A percentile compares a stretch with the other conserved stretches of the same genome.
Conservation (phyloP, 129 eudicot species). For the Smallanthus sonchifolius region DNA sequence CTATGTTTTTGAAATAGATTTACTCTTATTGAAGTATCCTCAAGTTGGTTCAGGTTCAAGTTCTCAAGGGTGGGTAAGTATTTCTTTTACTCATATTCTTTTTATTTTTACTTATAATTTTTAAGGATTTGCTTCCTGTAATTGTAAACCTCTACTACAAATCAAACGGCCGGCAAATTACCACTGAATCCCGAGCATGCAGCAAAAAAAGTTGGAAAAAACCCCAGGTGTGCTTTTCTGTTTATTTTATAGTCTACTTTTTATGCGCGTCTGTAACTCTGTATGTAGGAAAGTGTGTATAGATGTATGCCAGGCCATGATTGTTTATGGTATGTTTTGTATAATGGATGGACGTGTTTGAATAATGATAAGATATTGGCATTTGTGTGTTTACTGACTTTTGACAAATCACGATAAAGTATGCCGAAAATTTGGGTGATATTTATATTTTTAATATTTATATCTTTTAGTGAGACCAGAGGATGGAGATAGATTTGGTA, state of each 20-base stretch:
- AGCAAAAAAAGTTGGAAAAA: conserved; percentile 62
- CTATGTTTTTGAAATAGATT: no score
- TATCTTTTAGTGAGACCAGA: conserved; percentile 55
- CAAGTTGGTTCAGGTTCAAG: conserved; percentile 72
- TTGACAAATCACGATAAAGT: not conserved
- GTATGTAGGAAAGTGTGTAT: not conserved
- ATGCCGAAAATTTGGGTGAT: not conserved
- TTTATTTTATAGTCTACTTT: not conserved
- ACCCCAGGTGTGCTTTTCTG: conserved; percentile 53
- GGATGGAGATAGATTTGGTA: conserved; percentile 56
- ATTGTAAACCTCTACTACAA: conserved; percentile 19
- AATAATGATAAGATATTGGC: not conserved
- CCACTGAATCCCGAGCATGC: conserved; percentile 66
- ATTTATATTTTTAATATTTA: not conserved
- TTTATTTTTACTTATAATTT: not conserved
- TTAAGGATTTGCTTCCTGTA: not conserved
- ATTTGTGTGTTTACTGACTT: not conserved
- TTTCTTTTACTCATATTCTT: conserved; percentile 9
- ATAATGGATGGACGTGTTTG: not conserved
- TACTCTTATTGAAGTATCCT: conserved; percentile 86
- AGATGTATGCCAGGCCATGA: not conserved
- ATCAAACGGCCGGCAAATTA: conserved; percentile 57
- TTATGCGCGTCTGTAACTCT: not conserved
- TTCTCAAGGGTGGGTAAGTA: conserved; percentile 59
- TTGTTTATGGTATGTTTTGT: not conserved